phyloP scores from a whole-genome alignment of 768 basidiomycete genomes.

The Lentinus brumalis region DNA sequence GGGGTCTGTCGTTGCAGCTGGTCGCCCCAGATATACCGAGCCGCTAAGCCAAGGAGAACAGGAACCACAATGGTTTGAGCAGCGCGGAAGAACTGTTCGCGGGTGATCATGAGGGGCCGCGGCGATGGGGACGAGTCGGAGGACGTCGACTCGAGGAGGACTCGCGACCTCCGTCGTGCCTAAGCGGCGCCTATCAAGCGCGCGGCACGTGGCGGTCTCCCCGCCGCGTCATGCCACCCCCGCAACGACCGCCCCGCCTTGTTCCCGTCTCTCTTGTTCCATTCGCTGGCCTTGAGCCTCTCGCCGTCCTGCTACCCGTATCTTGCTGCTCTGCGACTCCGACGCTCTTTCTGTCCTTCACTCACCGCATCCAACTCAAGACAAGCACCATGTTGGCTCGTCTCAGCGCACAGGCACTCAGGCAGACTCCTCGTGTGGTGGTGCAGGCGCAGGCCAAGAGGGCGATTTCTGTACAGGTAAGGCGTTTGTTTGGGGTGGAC shows the following conservation, averaged over 20 bases:
- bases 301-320: background rate
- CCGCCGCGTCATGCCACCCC: slow-evolving; percentile 22
- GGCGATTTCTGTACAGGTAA: slow-evolving; percentile 37
- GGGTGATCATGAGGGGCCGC: slow-evolving; percentile 11
- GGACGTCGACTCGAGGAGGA: background rate
- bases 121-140: too few relatives aligned
- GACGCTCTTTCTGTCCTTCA: slow-evolving; percentile 4
- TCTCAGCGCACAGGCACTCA: slow-evolving; percentile 22
- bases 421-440: slow-evolving; percentile 13
- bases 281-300: slow-evolving; percentile 4
- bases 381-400: slow-evolving; percentile 26
- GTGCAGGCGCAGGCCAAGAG: slow-evolving; percentile 22
- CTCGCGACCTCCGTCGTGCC: background rate
- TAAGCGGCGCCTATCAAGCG: background rate
- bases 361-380: background rate
- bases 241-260: background rate
- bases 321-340: background rate
- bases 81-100: slow-evolving; percentile 13
- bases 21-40: slow-evolving; percentile 10
- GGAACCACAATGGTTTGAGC: slow-evolving; percentile 20
- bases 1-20: slow-evolving; percentile 6
- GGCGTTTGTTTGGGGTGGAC: slow-evolving; percentile 21
- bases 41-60: slow-evolving; percentile 11
- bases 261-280: background rate
- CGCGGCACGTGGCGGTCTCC: slow-evolving; percentile 12